Evolutionary conservation across 2,329 filamentous ascomycete species (phyloP).

Genomic region (Neonectria sp.): DNA sequence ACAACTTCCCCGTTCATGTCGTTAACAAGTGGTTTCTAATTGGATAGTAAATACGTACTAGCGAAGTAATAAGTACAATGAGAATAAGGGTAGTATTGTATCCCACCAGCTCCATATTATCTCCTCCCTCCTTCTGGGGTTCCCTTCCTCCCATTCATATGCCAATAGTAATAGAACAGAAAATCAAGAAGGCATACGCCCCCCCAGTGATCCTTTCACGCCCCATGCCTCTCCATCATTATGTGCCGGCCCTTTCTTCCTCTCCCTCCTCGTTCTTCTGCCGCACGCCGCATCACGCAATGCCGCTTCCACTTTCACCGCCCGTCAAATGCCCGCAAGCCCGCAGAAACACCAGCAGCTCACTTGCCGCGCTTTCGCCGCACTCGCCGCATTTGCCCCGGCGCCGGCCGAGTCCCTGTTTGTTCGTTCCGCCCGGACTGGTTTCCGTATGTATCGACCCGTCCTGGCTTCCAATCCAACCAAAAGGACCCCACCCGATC

Average conservation of each 20-base stretch:
- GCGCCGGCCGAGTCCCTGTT: slow-evolving; percentile 33
- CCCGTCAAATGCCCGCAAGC: slow-evolving; percentile 26
- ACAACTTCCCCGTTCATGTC: neutral
- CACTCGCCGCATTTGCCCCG: slow-evolving; percentile 43
- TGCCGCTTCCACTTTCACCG: slow-evolving; percentile 32
- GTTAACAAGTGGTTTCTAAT: slow-evolving; percentile 7
- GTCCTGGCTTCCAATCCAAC: slow-evolving; percentile 8
- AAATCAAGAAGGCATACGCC: slow-evolving; percentile 14
- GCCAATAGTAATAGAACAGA: slow-evolving; percentile 8
- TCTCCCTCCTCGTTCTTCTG: slow-evolving; percentile 23
- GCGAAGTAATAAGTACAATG: slow-evolving; percentile 21
- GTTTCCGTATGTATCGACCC: slow-evolving; percentile 29
- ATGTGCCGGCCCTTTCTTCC: slow-evolving; percentile 16
- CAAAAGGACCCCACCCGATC: slow-evolving; percentile 14
- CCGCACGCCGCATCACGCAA: slow-evolving; percentile 46
- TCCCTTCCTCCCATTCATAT: slow-evolving; percentile 3
- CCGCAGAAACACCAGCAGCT: slow-evolving; percentile 29
- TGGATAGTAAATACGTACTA: slow-evolving; percentile 19
- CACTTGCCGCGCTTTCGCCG: slow-evolving; percentile 47
- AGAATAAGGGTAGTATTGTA: slow-evolving; percentile 7
- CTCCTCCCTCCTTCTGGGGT: neutral
- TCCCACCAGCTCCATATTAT: slow-evolving; percentile 15
- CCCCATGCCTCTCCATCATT: slow-evolving; percentile 12
- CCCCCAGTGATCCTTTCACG: slow-evolving; percentile 3
- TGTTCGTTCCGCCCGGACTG: slow-evolving; percentile 35